Conservation (phyloP, 768 basidiomycete species). For the Lentinula edodes region DNA sequence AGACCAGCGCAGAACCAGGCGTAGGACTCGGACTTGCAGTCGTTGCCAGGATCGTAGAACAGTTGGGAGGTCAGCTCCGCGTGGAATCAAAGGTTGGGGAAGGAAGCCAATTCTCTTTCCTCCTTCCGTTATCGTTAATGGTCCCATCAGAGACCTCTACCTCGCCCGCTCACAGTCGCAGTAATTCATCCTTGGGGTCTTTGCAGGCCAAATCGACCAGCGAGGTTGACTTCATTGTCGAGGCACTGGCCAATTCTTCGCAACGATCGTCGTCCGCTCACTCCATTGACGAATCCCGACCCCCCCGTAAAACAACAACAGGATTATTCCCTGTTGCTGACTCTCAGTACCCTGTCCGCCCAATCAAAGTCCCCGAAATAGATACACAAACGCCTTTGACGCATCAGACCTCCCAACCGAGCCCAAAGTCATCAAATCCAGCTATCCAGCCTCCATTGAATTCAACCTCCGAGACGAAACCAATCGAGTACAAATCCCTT, state of each 20-base stretch:
- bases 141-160: conserved; percentile 2
- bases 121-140: conserved; percentile 55
- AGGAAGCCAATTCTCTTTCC: conserved; percentile 70
- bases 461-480: not conserved
- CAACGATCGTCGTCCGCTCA: not conserved
- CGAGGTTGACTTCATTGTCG: conserved; percentile 43
- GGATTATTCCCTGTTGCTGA: conserved; percentile 21
- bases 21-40: conserved; percentile 74
- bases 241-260: conserved; percentile 30
- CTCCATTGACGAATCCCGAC: not conserved
- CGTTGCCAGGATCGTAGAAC: conserved; percentile 75
- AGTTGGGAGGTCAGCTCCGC: conserved; percentile 72
- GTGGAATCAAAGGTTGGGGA: conserved; percentile 64
- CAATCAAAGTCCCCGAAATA: conserved; percentile 29
- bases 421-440: not conserved
- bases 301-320: not conserved
- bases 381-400: conserved; percentile 11
- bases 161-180: not conserved
- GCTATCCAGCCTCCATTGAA: not conserved
- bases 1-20: conserved; percentile 30
- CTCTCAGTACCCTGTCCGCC: conserved; percentile 24
- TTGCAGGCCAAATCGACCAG: conserved; percentile 1
- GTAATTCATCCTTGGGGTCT: conserved; percentile 4
- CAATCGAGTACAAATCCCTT: not conserved
- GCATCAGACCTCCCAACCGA: not conserved